These are phyloP conservation scores for Rhododendron henanense DNA, from an alignment of 148 eudicot genomes.

Conservation along the genomic window DNA sequence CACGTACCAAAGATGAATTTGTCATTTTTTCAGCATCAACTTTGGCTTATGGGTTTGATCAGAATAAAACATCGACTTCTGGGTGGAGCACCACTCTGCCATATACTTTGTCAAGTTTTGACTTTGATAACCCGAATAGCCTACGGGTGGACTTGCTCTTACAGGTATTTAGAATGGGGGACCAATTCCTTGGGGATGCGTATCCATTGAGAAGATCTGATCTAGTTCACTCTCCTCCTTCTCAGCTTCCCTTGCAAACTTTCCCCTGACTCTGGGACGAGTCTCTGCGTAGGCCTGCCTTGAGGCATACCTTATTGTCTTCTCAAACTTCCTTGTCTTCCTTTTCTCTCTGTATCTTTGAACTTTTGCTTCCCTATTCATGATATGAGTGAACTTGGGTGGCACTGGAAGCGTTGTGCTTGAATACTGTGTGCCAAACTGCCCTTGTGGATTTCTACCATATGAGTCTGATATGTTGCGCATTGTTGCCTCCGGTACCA, in stretches of 20 bases:
- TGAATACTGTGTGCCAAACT: not conserved
- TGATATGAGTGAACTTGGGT: not conserved
- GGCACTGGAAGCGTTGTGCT: not conserved
- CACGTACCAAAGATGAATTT: not conserved
- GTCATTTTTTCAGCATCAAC: not conserved
- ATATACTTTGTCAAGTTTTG: not conserved
- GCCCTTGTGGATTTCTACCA: not conserved
- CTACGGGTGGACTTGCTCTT: not conserved
- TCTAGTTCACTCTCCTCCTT: not conserved
- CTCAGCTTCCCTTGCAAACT: slow-evolving; percentile 7
- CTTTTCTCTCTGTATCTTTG: slow-evolving; percentile 10
- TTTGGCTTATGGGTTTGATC: not conserved
- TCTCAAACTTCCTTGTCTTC: not conserved
- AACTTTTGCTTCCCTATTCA: slow-evolving; percentile 9
- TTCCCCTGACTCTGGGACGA: slow-evolving; percentile 10
- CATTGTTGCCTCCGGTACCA: not conserved
- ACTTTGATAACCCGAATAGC: not conserved
- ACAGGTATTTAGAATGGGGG: not conserved
- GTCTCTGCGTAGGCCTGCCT: slow-evolving; percentile 16
- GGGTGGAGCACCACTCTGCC: not conserved
- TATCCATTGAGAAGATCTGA: not conserved
- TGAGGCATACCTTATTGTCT: not conserved
- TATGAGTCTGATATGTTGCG: not conserved
- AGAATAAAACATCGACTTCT: not conserved
- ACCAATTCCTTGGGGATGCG: not conserved